Percentiles rank a stretch among this genome's conserved stretches.
These are phyloP conservation scores for Fonsecaea pugnacius DNA, from an alignment of 2,329 filamentous ascomycete genomes.

Conservation along the genomic window DNA sequence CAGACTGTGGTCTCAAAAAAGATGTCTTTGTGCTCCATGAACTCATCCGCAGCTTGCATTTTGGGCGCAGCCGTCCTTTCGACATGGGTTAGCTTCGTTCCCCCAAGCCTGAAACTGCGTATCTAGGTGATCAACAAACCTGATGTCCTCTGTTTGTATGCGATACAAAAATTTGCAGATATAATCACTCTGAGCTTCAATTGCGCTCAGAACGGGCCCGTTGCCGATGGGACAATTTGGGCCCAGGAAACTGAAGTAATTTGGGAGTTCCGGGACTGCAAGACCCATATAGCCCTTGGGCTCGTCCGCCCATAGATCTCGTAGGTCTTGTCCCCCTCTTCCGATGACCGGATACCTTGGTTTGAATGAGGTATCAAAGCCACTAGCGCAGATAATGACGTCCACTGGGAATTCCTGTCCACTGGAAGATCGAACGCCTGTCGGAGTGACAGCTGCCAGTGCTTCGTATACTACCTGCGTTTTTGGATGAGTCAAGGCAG, in stretches of 20 bases:
- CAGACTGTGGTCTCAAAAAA: constrained; percentile 20
- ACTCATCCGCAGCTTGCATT: constrained; percentile 26
- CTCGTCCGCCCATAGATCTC: constrained; percentile 39
- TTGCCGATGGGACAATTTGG: constrained; percentile 39
- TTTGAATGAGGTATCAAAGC: constrained; percentile 28
- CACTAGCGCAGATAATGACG: constrained; percentile 44
- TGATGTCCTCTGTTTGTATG: constrained; percentile 45
- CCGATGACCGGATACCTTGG: too few species aligned
- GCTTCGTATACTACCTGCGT: constrained; percentile 46
- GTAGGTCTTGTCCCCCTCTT: too few species aligned
- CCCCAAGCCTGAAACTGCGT: too few species aligned
- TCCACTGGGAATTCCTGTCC: constrained; percentile 44
- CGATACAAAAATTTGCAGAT: constrained; percentile 42
- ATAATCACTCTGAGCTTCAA: constrained; percentile 44
- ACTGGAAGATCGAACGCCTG: constrained; percentile 47
- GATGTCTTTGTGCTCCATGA: constrained; percentile 20
- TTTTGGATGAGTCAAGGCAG: constrained; percentile 48
- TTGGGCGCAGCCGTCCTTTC: constrained; percentile 38
- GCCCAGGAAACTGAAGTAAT: constrained; percentile 41
- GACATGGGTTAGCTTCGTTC: too few species aligned
- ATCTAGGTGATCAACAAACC: too few species aligned
- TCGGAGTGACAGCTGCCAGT: constrained; percentile 44
- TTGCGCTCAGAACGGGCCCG: constrained; percentile 39
- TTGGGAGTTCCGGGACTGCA: constrained; percentile 52
- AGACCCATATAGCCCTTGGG: constrained; percentile 51